These are phyloP conservation scores for Hanseniaspora clermontiae DNA, from an alignment of 805 yeast species.

Conservation along the genomic window DNA sequence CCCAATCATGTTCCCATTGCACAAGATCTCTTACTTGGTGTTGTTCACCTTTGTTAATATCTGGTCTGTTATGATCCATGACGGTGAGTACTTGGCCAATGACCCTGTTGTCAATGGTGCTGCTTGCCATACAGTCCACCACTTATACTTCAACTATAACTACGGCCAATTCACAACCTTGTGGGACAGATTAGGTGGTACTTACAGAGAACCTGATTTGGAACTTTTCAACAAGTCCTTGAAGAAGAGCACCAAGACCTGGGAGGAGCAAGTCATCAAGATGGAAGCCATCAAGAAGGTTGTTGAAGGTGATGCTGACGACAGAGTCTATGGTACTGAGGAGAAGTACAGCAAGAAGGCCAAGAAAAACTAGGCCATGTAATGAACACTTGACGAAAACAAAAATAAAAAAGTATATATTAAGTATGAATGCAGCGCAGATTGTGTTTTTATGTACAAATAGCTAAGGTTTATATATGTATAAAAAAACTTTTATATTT, in stretches of 20 bases:
- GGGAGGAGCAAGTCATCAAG: slow-evolving; percentile 57
- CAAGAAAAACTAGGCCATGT: slow-evolving; percentile 1
- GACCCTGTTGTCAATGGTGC: slow-evolving; percentile 94
- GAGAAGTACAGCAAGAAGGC: slow-evolving; percentile 27
- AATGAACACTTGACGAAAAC: not conserved
- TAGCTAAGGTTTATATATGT: no score
- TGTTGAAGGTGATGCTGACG: slow-evolving; percentile 67
- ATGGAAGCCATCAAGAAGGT: slow-evolving; percentile 68
- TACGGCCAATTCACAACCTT: slow-evolving; percentile 96
- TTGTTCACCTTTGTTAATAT: slow-evolving; percentile 85
- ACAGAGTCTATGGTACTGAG: slow-evolving; percentile 58
- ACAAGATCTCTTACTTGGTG: slow-evolving; percentile 68
- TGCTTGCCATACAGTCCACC: slow-evolving; percentile 96
- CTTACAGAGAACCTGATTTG: slow-evolving; percentile 85
- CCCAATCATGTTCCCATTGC: slow-evolving; percentile 86
- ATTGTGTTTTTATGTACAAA: no score
- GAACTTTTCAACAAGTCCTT: slow-evolving; percentile 58
- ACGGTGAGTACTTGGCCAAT: slow-evolving; percentile 87
- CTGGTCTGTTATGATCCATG: slow-evolving; percentile 98
- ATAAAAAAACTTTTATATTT: no score
- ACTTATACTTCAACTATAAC: slow-evolving; percentile 91
- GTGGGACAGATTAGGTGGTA: slow-evolving; percentile 93
- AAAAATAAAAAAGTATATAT: no score
- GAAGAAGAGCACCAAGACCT: slow-evolving; percentile 46
- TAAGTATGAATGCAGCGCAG: no score